phyloP scores from a whole-genome alignment of 768 basidiomycete species.

The Serendipita vermifera region DNA sequence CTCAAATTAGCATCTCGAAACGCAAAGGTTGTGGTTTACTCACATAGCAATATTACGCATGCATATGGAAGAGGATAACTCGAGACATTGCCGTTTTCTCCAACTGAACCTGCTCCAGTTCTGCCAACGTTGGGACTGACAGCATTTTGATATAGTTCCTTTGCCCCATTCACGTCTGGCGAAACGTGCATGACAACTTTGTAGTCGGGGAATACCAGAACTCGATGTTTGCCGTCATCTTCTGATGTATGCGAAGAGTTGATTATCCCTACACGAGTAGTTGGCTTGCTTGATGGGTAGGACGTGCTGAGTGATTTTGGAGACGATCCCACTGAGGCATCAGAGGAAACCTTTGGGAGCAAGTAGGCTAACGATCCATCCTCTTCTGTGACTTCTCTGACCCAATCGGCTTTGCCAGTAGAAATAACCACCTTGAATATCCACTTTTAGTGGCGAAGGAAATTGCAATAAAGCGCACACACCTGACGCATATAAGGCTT shows the following conservation, averaged over 20 bases:
- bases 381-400: slow-evolving; percentile 60
- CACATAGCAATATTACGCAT: slow-evolving; percentile 81
- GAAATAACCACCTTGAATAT: slow-evolving; percentile 63
- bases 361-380: slow-evolving; percentile 54
- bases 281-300: slow-evolving; percentile 18
- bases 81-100: slow-evolving; percentile 37
- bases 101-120: slow-evolving; percentile 27
- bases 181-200: slow-evolving; percentile 66
- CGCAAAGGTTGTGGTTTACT: slow-evolving; percentile 22
- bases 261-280: slow-evolving; percentile 51
- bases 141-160: slow-evolving; percentile 49
- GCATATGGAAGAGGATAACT: slow-evolving; percentile 82
- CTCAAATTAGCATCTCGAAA: neutral
- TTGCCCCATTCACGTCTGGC: slow-evolving; percentile 49
- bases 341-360: slow-evolving; percentile 11
- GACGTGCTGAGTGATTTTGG: slow-evolving; percentile 20
- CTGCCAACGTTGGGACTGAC: slow-evolving; percentile 44
- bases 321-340: slow-evolving; percentile 25
- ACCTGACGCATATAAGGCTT: slow-evolving; percentile 78
- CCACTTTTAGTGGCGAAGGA: neutral
- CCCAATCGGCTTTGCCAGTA: slow-evolving; percentile 85
- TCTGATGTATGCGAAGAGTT: slow-evolving; percentile 75
- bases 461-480: slow-evolving; percentile 13
- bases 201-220: slow-evolving; percentile 88
- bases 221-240: slow-evolving; percentile 51